Base-by-base conservation (phyloP, 2,329 filamentous ascomycete genomes). In the Tolypocladium guangdongense region DNA sequence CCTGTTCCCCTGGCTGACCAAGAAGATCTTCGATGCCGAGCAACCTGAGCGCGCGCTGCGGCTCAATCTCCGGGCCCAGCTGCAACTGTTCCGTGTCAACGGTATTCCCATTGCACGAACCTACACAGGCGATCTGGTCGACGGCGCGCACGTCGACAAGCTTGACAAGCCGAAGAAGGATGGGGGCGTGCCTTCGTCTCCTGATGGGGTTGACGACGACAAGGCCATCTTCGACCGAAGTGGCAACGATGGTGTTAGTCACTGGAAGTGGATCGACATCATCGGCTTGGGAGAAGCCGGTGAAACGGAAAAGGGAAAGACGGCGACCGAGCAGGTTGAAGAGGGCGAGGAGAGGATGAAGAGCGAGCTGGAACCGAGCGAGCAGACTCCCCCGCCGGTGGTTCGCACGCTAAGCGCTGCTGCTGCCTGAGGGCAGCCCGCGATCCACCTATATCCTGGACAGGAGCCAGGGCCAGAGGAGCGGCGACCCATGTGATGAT, bases 1-100 rank as follows among this genome's bases (percentile, higher is more conserved):
- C 27, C 70, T 95, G 24, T 95, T 95, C 63, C 88, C 88, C 0
- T 87, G 84, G 78, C 61, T 84, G 48, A 82, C 79, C 10, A 78
- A 75, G 61, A 76, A 74, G 59, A 74, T 84, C 10, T 81, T 83
- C 58, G 74, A 74, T 2, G 77, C 78, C 0, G 75, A 78, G 48
- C 73, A 80, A 51, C 82, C 82, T 0, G 81, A 83, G 62, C 73
- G 80, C 14, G 76, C 78, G 0, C 65, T 86, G 50, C 73, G 79
- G 22, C 69, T 85, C 2, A 86, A 86, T 57, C 68, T 80, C 4
- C 72, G 82, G 2, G 81, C 82, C 2, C 68, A 78, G 27, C 67
- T 83, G 49, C 81, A 85, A 65, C 65, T 82, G 7, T 60, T 86
- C 7, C 71, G 82, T 0, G 65, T 64, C 27, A 78, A 80, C 51